phyloP scores from a whole-genome alignment of 495 filamentous ascomycete genomes.

The Podospora pseudocomata region DNA sequence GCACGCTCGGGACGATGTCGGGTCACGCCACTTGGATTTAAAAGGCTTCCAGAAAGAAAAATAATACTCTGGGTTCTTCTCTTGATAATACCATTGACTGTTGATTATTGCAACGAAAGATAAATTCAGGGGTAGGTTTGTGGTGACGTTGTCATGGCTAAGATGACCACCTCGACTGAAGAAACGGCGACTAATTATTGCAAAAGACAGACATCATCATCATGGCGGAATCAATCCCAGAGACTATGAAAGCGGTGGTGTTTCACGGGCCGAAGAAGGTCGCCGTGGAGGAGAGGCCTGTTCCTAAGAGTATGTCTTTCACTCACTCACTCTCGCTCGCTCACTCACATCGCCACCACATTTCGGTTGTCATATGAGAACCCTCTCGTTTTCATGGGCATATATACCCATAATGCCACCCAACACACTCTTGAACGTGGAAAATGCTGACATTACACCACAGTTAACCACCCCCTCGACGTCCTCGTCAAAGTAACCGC shows the following conservation, averaged over 20 bases:
- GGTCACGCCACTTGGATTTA: neutral
- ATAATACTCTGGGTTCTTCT: neutral
- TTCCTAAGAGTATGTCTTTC: constrained; percentile 49
- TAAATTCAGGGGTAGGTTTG: neutral
- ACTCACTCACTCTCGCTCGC: constrained; percentile 4
- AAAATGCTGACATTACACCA: neutral
- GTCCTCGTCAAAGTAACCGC: constrained; percentile 81
- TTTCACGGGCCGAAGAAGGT: constrained; percentile 64
- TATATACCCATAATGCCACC: too few species aligned
- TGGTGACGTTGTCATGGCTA: neutral
- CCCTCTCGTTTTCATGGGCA: too few species aligned
- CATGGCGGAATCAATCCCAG: constrained; percentile 12
- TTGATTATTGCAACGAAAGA: neutral
- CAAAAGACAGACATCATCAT: neutral
- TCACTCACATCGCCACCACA: neutral
- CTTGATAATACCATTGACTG: neutral
- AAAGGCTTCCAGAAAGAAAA: neutral
- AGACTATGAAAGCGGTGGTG: constrained; percentile 65
- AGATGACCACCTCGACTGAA: too few species aligned
- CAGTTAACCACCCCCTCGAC: constrained; percentile 68
- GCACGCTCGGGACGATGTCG: neutral
- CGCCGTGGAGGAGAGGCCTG: constrained; percentile 60
- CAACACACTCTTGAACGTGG: too few species aligned
- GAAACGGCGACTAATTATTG: neutral
- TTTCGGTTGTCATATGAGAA: too few species aligned